Percentiles rank a stretch among this genome's conserved stretches.
Conservation (phyloP, 2,329 filamentous ascomycete genomes). For the Hypoxylon sp. region DNA sequence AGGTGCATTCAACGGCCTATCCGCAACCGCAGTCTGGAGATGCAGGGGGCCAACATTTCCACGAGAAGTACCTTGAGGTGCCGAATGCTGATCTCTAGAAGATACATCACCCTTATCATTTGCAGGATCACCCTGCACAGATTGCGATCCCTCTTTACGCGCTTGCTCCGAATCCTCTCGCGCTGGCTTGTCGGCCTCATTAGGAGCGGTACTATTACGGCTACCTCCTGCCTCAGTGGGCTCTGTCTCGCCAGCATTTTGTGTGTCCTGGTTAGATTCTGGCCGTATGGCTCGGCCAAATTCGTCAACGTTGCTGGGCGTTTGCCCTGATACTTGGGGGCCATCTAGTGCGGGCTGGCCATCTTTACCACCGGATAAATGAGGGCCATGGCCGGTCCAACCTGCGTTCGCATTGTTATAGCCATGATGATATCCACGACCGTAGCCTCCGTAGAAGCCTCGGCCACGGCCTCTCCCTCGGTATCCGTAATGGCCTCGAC, state of each 20-base stretch:
- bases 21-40: slow-evolving; percentile 51
- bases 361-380: slow-evolving; percentile 42
- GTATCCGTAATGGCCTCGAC: slow-evolving; percentile 76
- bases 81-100: slow-evolving; percentile 53
- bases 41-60: slow-evolving; percentile 45
- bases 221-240: slow-evolving; percentile 43
- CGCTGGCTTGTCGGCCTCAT: slow-evolving; percentile 44
- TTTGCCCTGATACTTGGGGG: slow-evolving; percentile 45
- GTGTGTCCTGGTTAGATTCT: slow-evolving; percentile 47
- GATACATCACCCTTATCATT: slow-evolving; percentile 54
- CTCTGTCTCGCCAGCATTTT: slow-evolving; percentile 47
- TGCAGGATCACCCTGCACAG: slow-evolving; percentile 51
- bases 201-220: slow-evolving; percentile 44
- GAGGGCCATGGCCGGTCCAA: slow-evolving; percentile 50
- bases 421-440: slow-evolving; percentile 69
- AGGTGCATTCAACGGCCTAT: slow-evolving; percentile 79
- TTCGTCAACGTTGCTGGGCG: slow-evolving; percentile 57
- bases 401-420: slow-evolving; percentile 54
- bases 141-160: slow-evolving; percentile 48
- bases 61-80: slow-evolving; percentile 49
- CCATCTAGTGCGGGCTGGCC: slow-evolving; percentile 44
- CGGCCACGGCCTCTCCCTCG: slow-evolving; percentile 76
- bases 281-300: slow-evolving; percentile 57
- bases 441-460: slow-evolving; percentile 65
- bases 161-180: slow-evolving; percentile 50